phyloP scores from a whole-genome alignment of 441 rosid genomes.

The Rhodomyrtus psidioides region DNA sequence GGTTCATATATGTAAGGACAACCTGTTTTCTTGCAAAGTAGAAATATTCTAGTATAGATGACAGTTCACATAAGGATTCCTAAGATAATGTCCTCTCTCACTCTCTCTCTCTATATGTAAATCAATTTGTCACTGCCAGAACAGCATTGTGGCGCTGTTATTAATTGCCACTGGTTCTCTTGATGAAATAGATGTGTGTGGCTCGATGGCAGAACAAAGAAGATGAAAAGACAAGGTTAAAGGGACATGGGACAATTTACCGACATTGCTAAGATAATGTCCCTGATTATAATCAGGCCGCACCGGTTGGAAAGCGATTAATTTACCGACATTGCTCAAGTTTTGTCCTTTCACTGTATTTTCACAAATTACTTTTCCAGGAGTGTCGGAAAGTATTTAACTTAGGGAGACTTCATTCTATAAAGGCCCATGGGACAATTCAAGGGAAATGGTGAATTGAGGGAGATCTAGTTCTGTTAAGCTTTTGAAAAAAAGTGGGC shows the following conservation, averaged over 20 bases:
- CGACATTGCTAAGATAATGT: too few relatives aligned
- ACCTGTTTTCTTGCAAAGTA: not conserved
- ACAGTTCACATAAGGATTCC: too few relatives aligned
- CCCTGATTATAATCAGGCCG: not conserved
- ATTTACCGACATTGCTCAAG: too few relatives aligned
- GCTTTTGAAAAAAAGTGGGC: too few relatives aligned
- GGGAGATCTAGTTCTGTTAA: not conserved
- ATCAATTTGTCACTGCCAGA: not conserved
- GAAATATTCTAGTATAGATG: not conserved
- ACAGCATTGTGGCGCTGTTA: not conserved
- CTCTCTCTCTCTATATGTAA: not conserved
- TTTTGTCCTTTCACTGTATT: not conserved
- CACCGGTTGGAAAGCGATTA: not conserved
- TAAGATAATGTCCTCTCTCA: too few relatives aligned
- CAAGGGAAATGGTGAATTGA: not conserved
- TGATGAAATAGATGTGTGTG: not conserved
- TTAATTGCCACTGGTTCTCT: not conserved
- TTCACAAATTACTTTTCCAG: not conserved
- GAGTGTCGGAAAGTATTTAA: not conserved
- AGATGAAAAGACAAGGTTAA: not conserved
- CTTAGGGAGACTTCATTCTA: not conserved
- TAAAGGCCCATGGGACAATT: not conserved
- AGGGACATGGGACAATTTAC: too few relatives aligned
- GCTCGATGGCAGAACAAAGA: not conserved
- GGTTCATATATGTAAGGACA: not conserved